Base-by-base conservation (phyloP, 441 rosid genomes). In the Macaranga tanarius region DNA sequence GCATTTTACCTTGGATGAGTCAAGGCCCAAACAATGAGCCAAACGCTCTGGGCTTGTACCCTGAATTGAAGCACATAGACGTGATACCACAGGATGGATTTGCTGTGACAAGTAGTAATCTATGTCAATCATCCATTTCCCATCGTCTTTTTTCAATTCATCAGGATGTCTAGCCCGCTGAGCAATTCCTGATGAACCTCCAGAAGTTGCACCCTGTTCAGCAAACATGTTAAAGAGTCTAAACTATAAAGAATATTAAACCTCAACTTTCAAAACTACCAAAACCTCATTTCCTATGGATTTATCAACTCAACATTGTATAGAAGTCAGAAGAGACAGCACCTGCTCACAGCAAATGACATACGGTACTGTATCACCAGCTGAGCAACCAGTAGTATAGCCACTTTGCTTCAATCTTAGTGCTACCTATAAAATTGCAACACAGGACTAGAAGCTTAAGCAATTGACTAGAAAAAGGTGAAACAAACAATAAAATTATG, bases 71-170 rank as follows among this genome's bases (percentile, higher is more conserved):
- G 97, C 96, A 66, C 99, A 93, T 31, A 95, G 73, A 57, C 98
- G 93, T 42, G 99, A 90, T 62, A 95, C 95, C 64, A 95, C 98
- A n/a, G 98, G 99, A 86, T 91, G 99, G 85, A 95, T 95, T 92
- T 95, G 99, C 79, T 93, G 97, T 65, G 98, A 87, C 80, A 92
- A 81, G 86, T 95, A 95, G 83, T 95, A 95, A 62, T 93, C 97
- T 74, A 91, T 90, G 82, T 93, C 99, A 74, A 95, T 84, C 93
- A 91, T 77, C 98, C 97, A 93, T 73, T 87, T 89, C 62, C 91
- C 95, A 8, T 86, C 91, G 34, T 89, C 88, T 77, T 80, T 83
- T 86, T 85, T 91, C 80, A 95, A 78, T 82, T 95, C 99, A 73
- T 95, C 94, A 50, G 99, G 98, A 85, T 95, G 98, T 77, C 95